These are phyloP conservation scores for Elsinoe necatrix DNA, from an alignment of 2,329 filamentous ascomycete genomes.

Conservation along the genomic window DNA sequence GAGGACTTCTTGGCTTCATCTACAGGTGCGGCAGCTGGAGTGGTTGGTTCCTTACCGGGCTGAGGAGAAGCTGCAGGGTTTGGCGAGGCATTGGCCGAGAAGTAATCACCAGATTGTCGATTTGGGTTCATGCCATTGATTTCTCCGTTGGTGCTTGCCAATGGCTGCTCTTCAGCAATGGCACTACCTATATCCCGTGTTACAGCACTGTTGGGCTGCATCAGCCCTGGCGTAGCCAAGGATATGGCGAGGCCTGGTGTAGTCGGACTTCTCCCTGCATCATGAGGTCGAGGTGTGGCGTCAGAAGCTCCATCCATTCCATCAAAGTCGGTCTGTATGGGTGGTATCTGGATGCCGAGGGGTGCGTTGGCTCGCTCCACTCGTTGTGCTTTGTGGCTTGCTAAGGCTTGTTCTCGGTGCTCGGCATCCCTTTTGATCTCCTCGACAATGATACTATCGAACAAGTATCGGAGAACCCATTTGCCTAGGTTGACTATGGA, in stretches of 20 bases:
- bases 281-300: constrained; percentile 49
- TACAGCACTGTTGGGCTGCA: constrained; percentile 29
- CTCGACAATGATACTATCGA: constrained; percentile 80
- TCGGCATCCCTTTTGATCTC: constrained; percentile 74
- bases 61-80: constrained; percentile 20
- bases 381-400: constrained; percentile 50
- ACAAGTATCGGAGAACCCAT: constrained; percentile 90
- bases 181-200: constrained; percentile 32
- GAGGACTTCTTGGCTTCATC: constrained; percentile 31
- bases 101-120: constrained; percentile 67
- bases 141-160: constrained; percentile 45
- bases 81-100: constrained; percentile 50
- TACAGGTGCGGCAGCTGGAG: constrained; percentile 23
- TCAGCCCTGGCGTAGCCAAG: constrained; percentile 35
- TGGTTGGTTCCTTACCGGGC: constrained; percentile 24
- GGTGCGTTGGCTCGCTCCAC: constrained; percentile 52
- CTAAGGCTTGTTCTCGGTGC: constrained; percentile 61
- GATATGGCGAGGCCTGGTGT: constrained; percentile 75
- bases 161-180: constrained; percentile 35
- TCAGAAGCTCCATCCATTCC: constrained; percentile 34
- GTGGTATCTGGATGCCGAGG: constrained; percentile 51
- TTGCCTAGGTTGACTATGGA: constrained; percentile 83
- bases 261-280: constrained; percentile 52
- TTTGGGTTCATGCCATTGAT: constrained; percentile 44
- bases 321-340: constrained; percentile 38